These are phyloP conservation scores for Themeda triandra DNA, from an alignment of 176 grass and related monocot species.

Conservation along the genomic window DNA sequence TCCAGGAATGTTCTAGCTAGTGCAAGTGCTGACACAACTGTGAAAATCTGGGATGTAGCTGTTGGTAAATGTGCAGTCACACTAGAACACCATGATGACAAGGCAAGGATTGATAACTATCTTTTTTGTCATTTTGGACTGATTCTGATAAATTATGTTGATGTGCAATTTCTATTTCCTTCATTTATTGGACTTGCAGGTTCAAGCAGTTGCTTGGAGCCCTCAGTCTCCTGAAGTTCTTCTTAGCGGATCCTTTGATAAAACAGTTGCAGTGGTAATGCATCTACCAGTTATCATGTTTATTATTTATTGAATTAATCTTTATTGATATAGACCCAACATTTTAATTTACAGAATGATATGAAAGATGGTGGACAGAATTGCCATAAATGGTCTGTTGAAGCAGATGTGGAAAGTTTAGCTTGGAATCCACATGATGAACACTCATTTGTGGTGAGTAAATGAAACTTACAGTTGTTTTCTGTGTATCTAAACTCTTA, in stretches of 20 bases:
- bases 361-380: constrained; percentile 62
- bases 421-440: constrained; percentile 90
- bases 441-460: constrained; percentile 66
- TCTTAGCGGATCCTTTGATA: constrained; percentile 95
- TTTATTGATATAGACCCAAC: neutral
- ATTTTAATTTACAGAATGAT: constrained; percentile 64
- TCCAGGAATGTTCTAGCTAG: constrained; percentile 90
- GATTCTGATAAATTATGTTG: neutral
- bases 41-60: constrained; percentile 88
- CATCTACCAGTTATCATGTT: neutral
- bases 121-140: constrained; percentile 16
- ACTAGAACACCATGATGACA: constrained; percentile 76
- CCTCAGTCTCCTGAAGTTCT: constrained; percentile 70
- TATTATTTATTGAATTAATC: neutral
- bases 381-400: constrained; percentile 69
- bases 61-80: constrained; percentile 73
- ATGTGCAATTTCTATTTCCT: neutral
- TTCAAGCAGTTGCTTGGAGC: constrained; percentile 87
- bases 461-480: constrained; percentile 5
- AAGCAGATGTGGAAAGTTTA: constrained; percentile 85
- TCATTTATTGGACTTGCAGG: constrained; percentile 36
- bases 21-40: constrained; percentile 85
- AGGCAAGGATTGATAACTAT: constrained; percentile 45
- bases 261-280: constrained; percentile 71
- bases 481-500: neutral